Evolutionary conservation across 2,329 filamentous ascomycete genomes (phyloP), one percentile per base, ranked within the genome.

Genomic region (Thelonectria blattea): DNA sequence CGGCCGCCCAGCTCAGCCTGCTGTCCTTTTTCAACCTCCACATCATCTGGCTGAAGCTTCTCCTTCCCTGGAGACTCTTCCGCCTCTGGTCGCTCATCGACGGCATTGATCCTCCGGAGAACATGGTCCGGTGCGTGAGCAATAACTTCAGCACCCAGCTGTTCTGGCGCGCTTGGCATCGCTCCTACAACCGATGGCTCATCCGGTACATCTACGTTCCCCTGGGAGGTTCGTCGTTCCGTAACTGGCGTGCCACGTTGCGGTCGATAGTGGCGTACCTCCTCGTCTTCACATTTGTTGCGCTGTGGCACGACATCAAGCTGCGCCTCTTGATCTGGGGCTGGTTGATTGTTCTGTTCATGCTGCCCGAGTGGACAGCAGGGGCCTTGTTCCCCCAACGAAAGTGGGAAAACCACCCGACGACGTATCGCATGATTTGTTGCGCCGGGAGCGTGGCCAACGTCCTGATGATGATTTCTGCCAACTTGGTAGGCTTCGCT

Each of bases 11-110:
- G 74, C 86, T 99, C 45, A 91, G 88, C 72, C 88, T 99, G 80
- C 85, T 99, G 12, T 95, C 92, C 39, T 97, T 91, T 80, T 96
- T 98, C 82, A 97, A 97, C 76, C 88, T 99, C 12, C 92, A 97
- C 78, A 88, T 97, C 73, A 96, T 99, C 75, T 99, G 96, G 96
- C 84, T 99, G 48, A 99, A 99, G 75, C 87, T 99, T 1, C 87
- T 99, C 5, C 87, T 99, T 8, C 95, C 95, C 1, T 99, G 94
- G 93, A 91, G 95, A n/a, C 90, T 98, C 75, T 98, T 98, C 85
- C 91, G 96, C 5, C 87, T 99, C n/a, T 99, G 95, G 95, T 84
- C 92, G 0, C 84, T 99, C 4, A 74, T 93, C 15, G 95, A 99
- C 74, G 92, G 91, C 62, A 87, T 99, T 68, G 95, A 99, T 72